Evolutionary conservation across 176 grass and related monocot species (phyloP).

Genomic region (Microstegium vimineum): DNA sequence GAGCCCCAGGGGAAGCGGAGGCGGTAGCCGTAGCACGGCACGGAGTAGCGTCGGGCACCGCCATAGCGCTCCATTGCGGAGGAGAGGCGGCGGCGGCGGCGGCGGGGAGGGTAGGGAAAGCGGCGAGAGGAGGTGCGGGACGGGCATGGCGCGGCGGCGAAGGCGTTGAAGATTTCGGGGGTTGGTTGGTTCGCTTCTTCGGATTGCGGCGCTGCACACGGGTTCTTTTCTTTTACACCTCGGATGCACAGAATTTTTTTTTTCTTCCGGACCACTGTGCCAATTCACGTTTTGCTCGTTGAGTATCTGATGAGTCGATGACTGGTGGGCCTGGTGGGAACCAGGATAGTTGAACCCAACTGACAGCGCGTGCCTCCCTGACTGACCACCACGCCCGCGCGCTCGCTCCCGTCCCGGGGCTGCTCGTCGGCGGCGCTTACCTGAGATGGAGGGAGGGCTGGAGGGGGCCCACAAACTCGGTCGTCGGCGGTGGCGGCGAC

Average conservation of each 20-base stretch:
- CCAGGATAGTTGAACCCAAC: neutral
- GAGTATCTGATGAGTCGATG: neutral
- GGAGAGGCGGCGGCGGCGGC: neutral
- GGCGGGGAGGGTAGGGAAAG: neutral
- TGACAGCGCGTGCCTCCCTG: neutral
- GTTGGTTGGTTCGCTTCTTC: slow-evolving; percentile 20
- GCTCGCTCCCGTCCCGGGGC: neutral
- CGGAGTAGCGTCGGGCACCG: neutral
- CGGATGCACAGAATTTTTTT: neutral
- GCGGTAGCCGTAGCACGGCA: neutral
- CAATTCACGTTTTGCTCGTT: neutral
- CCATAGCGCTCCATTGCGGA: neutral
- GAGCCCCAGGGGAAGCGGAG: neutral
- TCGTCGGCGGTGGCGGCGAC: neutral
- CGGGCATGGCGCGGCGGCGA: slow-evolving; percentile 14
- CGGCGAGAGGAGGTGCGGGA: slow-evolving; percentile 24
- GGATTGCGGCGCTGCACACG: neutral
- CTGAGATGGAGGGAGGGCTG: neutral
- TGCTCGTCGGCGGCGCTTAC: neutral
- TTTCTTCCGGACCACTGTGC: neutral
- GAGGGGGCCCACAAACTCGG: neutral
- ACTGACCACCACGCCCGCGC: neutral
- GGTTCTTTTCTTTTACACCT: neutral
- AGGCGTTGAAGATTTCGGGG: slow-evolving; percentile 26
- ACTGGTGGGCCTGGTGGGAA: neutral